phyloP scores from a whole-genome alignment of 768 basidiomycete species.

The Pleurotus salmoneostramineus region DNA sequence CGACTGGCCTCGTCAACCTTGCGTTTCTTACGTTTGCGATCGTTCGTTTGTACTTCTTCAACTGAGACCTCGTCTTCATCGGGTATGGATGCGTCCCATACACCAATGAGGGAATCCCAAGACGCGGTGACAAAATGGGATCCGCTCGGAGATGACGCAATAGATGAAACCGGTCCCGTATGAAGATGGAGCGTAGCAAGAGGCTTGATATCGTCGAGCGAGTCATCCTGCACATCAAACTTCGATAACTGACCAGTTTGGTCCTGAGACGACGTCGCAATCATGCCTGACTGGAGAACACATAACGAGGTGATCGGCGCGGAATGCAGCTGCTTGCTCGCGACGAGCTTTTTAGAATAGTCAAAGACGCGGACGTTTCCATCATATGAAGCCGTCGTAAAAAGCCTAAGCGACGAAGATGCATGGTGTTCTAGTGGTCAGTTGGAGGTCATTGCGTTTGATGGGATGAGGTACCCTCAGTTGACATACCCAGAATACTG shows the following conservation, averaged over 20 bases:
- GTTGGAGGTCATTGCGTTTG: slow-evolving; percentile 3
- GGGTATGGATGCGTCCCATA: slow-evolving; percentile 72
- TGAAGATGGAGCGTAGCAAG: slow-evolving; percentile 82
- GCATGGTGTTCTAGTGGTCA: not conserved
- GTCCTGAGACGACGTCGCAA: slow-evolving; percentile 80
- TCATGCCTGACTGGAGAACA: slow-evolving; percentile 41
- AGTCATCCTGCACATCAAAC: slow-evolving; percentile 14
- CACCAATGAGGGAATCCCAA: slow-evolving; percentile 83
- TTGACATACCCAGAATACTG: slow-evolving; percentile 44
- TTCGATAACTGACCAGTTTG: slow-evolving; percentile 60
- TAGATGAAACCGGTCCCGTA: slow-evolving; percentile 72
- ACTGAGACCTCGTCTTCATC: slow-evolving; percentile 57
- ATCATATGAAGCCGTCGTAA: slow-evolving; percentile 82
- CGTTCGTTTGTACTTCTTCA: slow-evolving; percentile 27
- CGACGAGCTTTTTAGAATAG: slow-evolving; percentile 55
- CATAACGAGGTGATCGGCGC: slow-evolving; percentile 69
- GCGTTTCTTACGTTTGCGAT: slow-evolving; percentile 63
- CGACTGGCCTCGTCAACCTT: slow-evolving; percentile 40
- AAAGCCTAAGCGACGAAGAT: slow-evolving; percentile 38
- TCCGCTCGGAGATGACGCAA: slow-evolving; percentile 52
- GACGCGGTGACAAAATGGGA: slow-evolving; percentile 75
- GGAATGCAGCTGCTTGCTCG: slow-evolving; percentile 46
- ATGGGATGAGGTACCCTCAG: not conserved
- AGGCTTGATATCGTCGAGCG: slow-evolving; percentile 17
- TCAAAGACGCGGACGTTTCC: slow-evolving; percentile 72